phyloP scores from a whole-genome alignment of 345 rosid species.

The Arabidopsis arenosa region DNA sequence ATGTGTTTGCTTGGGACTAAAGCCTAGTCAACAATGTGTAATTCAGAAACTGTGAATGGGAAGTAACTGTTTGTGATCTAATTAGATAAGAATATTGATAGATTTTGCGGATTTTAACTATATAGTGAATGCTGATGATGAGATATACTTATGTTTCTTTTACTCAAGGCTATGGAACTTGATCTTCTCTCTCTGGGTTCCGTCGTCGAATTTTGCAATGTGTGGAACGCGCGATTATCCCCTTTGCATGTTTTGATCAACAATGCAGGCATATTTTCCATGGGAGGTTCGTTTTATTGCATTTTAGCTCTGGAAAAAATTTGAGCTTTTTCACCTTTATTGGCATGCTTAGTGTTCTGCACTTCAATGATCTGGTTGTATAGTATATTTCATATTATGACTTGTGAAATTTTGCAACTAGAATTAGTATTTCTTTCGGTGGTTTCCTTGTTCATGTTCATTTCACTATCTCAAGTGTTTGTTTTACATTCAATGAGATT shows the following conservation, averaged over 20 bases:
- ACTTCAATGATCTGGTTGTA: not conserved
- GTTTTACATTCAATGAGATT: not conserved
- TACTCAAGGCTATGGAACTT: conserved; percentile 84
- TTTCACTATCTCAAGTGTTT: not conserved
- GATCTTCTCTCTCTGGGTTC: conserved; percentile 93
- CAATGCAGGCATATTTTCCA: conserved; percentile 92
- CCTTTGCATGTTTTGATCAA: conserved; percentile 88
- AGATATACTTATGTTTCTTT: conserved; percentile 1
- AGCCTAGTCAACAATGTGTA: conserved; percentile 17
- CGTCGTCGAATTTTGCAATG: conserved; percentile 66
- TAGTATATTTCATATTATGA: not conserved
- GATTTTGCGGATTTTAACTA: not conserved
- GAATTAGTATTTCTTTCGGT: not conserved
- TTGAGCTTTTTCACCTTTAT: not conserved
- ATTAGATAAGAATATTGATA: not conserved
- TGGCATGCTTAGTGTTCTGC: not conserved
- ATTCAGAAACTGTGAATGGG: not conserved
- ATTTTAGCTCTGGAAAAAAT: not conserved
- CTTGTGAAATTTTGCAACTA: not conserved
- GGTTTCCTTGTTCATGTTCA: not conserved
- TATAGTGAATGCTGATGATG: conserved; percentile 23
- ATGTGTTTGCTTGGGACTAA: conserved; percentile 1
- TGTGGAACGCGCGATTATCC: conserved; percentile 67
- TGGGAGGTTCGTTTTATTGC: conserved; percentile 70
- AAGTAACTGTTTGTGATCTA: not conserved